Evolutionary conservation across 345 rosid genomes (phyloP).

Genomic region (Eucalyptus guilfoylei): DNA sequence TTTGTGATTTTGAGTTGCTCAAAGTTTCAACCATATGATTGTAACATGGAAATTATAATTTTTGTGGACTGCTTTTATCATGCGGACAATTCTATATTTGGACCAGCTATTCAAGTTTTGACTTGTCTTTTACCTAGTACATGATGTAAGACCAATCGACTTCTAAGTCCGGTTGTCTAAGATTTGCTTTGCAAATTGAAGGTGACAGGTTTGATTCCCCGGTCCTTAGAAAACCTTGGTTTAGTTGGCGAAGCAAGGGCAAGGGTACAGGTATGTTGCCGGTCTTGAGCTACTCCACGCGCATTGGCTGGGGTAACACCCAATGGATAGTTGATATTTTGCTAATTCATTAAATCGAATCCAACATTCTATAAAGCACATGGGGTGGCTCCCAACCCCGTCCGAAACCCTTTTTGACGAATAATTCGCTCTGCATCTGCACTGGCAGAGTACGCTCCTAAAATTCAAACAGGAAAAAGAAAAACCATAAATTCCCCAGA

Average conservation of each 20-base stretch:
- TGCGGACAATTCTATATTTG: neutral
- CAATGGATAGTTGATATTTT: neutral
- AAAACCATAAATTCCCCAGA: neutral
- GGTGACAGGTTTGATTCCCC: neutral
- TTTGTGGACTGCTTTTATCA: neutral
- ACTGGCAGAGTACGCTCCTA: slow-evolving; percentile 55
- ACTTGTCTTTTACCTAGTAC: neutral
- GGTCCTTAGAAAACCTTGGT: neutral
- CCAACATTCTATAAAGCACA: neutral
- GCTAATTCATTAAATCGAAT: neutral
- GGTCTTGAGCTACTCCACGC: neutral
- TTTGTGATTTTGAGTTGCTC: neutral
- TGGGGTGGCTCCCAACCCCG: neutral
- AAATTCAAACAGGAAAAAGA: neutral
- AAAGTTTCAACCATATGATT: neutral
- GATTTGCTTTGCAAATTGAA: neutral
- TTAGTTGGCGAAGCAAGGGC: neutral
- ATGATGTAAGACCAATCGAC: neutral
- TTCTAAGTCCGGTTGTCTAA: neutral
- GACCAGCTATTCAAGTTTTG: neutral
- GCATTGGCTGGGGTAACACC: neutral
- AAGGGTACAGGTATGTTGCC: neutral
- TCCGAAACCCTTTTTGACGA: neutral
- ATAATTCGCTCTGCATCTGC: slow-evolving; percentile 40
- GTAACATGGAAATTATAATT: neutral